These are phyloP conservation scores for Podosphaera xanthii DNA, from an alignment of 2,329 filamentous ascomycete species.

Conservation along the genomic window DNA sequence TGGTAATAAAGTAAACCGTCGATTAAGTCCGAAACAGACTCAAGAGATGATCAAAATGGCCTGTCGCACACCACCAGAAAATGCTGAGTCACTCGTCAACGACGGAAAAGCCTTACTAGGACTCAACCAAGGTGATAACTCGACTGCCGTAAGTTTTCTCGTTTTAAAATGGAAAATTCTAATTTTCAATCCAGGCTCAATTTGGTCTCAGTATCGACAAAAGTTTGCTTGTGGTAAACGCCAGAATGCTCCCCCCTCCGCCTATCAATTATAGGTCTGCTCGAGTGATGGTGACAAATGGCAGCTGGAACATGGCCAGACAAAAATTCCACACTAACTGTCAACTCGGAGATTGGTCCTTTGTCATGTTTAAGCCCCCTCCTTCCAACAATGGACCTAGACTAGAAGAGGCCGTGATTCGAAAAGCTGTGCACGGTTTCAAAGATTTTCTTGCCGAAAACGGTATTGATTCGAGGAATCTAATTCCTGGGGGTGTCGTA, in stretches of 20 bases:
- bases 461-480: constrained; percentile 10
- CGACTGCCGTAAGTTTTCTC: constrained; percentile 14
- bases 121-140: constrained; percentile 23
- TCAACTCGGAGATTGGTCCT: constrained; percentile 26
- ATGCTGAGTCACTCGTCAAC: constrained; percentile 40
- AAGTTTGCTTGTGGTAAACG: constrained; percentile 44
- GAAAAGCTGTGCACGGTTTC: constrained; percentile 6
- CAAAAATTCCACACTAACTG: constrained; percentile 32
- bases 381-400: neutral
- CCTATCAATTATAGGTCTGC: constrained; percentile 30
- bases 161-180: neutral
- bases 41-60: constrained; percentile 50
- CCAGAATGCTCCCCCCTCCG: constrained; percentile 42
- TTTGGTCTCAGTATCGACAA: constrained; percentile 41
- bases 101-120: constrained; percentile 34
- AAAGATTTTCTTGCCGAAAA: constrained; percentile 6
- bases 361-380: constrained; percentile 7
- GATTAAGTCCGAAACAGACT: constrained; percentile 37
- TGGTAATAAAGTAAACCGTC: constrained; percentile 39
- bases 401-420: constrained; percentile 1
- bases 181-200: neutral
- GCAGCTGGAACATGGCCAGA: constrained; percentile 45
- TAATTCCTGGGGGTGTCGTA: constrained; percentile 3
- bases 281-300: constrained; percentile 19
- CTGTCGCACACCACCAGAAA: constrained; percentile 40